Percentiles rank a stretch among this genome's conserved stretches.
Evolutionary conservation across 129 eudicot species (phyloP).

Genomic region (Flaveria bidentis): DNA sequence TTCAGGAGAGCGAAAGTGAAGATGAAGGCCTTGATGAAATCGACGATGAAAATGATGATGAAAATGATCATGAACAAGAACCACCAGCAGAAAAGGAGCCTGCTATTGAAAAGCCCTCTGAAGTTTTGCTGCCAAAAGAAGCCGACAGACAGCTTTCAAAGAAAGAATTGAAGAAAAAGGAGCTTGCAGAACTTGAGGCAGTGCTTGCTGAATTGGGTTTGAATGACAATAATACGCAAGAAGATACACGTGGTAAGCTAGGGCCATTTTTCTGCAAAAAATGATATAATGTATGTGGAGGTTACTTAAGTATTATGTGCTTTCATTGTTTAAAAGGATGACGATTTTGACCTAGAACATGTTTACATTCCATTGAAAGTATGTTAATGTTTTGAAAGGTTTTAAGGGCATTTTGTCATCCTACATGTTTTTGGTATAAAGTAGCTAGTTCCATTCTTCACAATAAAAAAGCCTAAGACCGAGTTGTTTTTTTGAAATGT

Average conservation of each 20-base stretch:
- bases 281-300: neutral
- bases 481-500: neutral
- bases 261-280: neutral
- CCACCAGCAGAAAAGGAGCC: slow-evolving; percentile 48
- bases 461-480: neutral
- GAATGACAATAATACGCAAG: slow-evolving; percentile 43
- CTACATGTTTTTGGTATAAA: neutral
- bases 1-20: slow-evolving; percentile 89
- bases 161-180: slow-evolving; percentile 91
- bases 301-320: neutral
- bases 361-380: neutral
- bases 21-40: slow-evolving; percentile 72
- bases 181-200: slow-evolving; percentile 92
- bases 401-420: no score
- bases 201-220: slow-evolving; percentile 80
- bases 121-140: slow-evolving; percentile 66
- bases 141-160: slow-evolving; percentile 89
- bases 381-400: neutral
- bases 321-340: neutral
- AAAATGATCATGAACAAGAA: slow-evolving; percentile 62
- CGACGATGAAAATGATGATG: slow-evolving; percentile 87
- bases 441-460: neutral
- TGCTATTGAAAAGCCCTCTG: slow-evolving; percentile 52
- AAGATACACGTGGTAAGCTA: slow-evolving; percentile 46
- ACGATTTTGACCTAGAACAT: neutral